Evolutionary conservation across 116 monocot genomes (phyloP), one percentile per base, ranked within the genome.

Genomic region (Posidonia oceanica): DNA sequence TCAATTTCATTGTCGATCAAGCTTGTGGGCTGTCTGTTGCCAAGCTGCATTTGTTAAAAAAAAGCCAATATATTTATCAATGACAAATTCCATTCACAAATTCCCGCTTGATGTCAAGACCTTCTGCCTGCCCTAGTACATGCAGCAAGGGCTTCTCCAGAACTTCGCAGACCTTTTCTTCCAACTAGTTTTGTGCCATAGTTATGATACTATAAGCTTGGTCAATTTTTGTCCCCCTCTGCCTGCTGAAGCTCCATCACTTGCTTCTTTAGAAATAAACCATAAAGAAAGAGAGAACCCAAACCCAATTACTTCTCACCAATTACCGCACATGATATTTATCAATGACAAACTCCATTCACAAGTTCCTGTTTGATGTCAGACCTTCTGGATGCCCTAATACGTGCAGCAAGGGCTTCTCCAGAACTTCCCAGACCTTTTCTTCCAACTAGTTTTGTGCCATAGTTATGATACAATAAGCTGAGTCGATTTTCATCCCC

Each of bases 171-270:
- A 38, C 86, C 86, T 54, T 79, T 84, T 64, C 78, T 82, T 38
- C 80, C 86, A 17, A 84, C 88, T 36, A 89, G 75, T 63, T 86
- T 93, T 7, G 80, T 82, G 20, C 84, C 84, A 75, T 76, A 89
- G 29, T 64, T 85, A 15, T 79, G 73, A 75, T 76, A 73, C 68
- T 89, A 59, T 48, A 75, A 10, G 67, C 66, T 77, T 64, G 87
- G 52, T 70, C 86, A 72, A 18, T 83, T 74, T 7, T 85, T 87
- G 76, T 87, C 85, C 52, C 83, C 83, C 66, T 83, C 85, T 15
- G 83, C 74, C 15, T 74, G 69, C 65, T 61, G 71, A 59, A 10
- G 48, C 12, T 10, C 48, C 48, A 48, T 2, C 12, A 12, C 48
- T 10, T 6, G 2, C 48, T 48, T 48, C 48, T 48, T 48, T 7